Evolutionary conservation across 345 rosid genomes (phyloP), one percentile per base, ranked within the genome.

Genomic region (Pelargonium nanum): DNA sequence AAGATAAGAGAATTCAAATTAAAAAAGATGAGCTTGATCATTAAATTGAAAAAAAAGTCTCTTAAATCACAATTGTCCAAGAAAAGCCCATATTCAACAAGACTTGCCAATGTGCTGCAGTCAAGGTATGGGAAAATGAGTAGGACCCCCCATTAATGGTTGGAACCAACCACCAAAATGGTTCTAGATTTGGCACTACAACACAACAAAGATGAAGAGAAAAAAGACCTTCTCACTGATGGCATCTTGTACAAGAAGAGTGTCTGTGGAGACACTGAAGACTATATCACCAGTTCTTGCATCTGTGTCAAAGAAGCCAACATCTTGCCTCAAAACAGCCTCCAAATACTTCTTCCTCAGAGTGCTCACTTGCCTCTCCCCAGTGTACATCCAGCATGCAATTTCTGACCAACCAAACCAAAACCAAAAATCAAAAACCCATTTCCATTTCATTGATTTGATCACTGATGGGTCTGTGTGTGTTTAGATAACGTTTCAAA

Each of bases 161-260:
- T 25, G 7, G 22, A 28, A 56, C 62, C 63, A 67, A 65, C 69
- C 60, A 61, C 65, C 72, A 68, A 57, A 58, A 48, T 26, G 30
- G 24, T 68, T 60, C 60, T 62, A 65, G 76, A 63, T 74, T 67
- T 22, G 58, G 58, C 56, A 57, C 56, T 60, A 48, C 64, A 69
- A 52, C 50, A 45, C 19, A 32, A 52, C 19, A 50, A 19, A n/a
- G 21, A 57, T 23, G 45, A 25, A 44, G 20, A 28, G n/a, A 25
- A 19, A 5, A 54, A 26, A 28, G 55, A 92, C 98, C 97, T 93
- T 93, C 72, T 93, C 97, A 58, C 99, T 89, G 65, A 93, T 93
- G 81, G 99, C 99, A 68, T 93, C 99, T 88, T 93, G 99, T 65
- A 93, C 97, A 44, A 93, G 97, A 65, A 93, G 88, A 59, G 99